These are phyloP conservation scores for Leccinum pseudoinsigne DNA, from an alignment of 1,284 basidiomycete genomes.

Conservation along the genomic window DNA sequence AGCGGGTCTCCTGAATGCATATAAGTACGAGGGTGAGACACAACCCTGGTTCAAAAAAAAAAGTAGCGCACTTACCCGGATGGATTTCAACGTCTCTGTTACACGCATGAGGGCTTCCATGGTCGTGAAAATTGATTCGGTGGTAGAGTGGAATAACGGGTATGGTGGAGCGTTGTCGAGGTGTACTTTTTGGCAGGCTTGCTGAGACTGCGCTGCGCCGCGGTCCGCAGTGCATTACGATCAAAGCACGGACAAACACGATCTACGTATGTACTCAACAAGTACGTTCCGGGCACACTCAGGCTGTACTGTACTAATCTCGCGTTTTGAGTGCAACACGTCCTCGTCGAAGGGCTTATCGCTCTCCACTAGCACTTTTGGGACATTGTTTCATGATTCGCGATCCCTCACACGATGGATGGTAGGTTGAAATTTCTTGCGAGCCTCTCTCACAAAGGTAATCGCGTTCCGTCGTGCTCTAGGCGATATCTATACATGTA, in stretches of 20 bases:
- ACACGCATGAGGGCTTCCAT: conserved; percentile 67
- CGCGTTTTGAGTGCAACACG: neutral
- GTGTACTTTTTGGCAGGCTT: neutral
- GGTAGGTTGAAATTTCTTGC: neutral
- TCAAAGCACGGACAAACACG: neutral
- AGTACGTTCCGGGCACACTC: too few relatives aligned
- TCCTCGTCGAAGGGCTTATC: neutral
- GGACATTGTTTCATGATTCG: neutral
- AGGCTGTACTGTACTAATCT: too few relatives aligned
- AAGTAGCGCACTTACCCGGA: conserved; percentile 54
- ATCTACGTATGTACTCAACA: too few relatives aligned
- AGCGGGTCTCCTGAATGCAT: conserved; percentile 66
- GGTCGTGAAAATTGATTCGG: neutral
- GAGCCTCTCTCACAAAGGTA: neutral
- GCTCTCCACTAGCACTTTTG: neutral
- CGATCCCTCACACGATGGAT: neutral
- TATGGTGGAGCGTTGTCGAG: neutral
- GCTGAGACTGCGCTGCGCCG: neutral
- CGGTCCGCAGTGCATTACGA: neutral
- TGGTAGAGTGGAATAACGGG: neutral
- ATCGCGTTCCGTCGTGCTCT: neutral
- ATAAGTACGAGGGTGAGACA: neutral
- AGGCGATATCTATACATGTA: neutral
- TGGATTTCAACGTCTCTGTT: conserved; percentile 68
- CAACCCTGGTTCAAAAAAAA: neutral